Conservation (phyloP, 345 rosid genomes). For the Erucastrum elatum region DNA sequence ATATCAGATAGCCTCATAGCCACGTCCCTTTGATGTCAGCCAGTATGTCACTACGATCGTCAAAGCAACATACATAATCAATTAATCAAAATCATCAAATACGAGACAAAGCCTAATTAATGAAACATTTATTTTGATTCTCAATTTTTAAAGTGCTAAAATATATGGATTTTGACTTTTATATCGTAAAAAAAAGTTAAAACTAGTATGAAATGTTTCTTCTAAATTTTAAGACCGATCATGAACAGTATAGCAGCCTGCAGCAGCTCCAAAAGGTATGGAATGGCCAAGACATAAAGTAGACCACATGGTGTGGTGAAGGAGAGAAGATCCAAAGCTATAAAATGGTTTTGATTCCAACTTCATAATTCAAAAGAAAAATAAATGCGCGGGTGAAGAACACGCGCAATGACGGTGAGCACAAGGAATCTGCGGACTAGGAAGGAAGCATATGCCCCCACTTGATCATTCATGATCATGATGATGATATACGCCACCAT, state of each 20-base stretch:
- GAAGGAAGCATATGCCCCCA: constrained; percentile 38
- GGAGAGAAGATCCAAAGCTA: background rate
- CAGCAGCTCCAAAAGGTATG: background rate
- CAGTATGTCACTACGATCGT: background rate
- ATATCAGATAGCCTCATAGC: background rate
- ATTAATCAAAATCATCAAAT: background rate
- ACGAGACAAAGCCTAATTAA: background rate
- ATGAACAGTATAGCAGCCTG: background rate
- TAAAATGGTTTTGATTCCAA: background rate
- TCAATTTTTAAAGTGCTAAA: background rate
- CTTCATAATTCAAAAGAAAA: background rate
- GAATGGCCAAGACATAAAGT: background rate
- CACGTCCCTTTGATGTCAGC: background rate
- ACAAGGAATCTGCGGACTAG: constrained; percentile 36
- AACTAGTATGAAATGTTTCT: too few relatives aligned
- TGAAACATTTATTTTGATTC: background rate
- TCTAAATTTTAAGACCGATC: background rate
- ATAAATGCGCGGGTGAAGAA: constrained; percentile 17
- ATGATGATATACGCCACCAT: background rate
- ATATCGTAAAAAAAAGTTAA: background rate
- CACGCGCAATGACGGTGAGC: constrained; percentile 32
- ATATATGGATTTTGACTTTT: background rate
- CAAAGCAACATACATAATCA: background rate
- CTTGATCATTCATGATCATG: background rate
- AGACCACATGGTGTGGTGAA: background rate